Evolutionary conservation across 257 asterid species (phyloP).

Genomic region (Lantana camara): DNA sequence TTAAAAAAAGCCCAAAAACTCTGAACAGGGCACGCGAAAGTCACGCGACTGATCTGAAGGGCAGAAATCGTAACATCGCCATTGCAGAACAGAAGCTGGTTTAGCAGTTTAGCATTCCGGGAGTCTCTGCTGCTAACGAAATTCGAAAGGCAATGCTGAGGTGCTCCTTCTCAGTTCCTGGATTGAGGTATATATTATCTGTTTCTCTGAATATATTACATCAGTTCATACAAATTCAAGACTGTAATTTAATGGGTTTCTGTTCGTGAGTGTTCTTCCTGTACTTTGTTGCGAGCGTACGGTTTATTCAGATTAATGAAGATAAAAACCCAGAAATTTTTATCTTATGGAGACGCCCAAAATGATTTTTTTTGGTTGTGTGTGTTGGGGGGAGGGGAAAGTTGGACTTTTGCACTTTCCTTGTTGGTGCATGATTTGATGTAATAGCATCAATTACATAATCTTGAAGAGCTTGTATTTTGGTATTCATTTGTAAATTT

Average conservation of each 20-base stretch:
- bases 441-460: not conserved
- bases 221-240: slow-evolving; percentile 2
- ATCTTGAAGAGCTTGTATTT: not conserved
- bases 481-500: not conserved
- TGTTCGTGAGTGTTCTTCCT: not conserved
- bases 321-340: not conserved
- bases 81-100: not conserved
- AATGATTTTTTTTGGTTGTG: no score
- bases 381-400: not conserved
- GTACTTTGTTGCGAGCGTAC: no score
- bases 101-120: not conserved
- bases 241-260: not conserved
- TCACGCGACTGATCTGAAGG: slow-evolving; percentile 21
- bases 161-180: slow-evolving; percentile 45
- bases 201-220: not conserved
- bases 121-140: not conserved
- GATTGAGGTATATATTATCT: slow-evolving; percentile 38
- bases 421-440: not conserved
- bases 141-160: slow-evolving; percentile 40
- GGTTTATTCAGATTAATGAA: no score
- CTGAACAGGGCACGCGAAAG: slow-evolving; percentile 1
- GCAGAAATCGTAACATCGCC: slow-evolving; percentile 18
- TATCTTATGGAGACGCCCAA: not conserved
- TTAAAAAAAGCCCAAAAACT: not conserved
- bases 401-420: not conserved